These are phyloP conservation scores for Vachellia pachyceras DNA, from an alignment of 306 rosid genomes.

Conservation along the genomic window DNA sequence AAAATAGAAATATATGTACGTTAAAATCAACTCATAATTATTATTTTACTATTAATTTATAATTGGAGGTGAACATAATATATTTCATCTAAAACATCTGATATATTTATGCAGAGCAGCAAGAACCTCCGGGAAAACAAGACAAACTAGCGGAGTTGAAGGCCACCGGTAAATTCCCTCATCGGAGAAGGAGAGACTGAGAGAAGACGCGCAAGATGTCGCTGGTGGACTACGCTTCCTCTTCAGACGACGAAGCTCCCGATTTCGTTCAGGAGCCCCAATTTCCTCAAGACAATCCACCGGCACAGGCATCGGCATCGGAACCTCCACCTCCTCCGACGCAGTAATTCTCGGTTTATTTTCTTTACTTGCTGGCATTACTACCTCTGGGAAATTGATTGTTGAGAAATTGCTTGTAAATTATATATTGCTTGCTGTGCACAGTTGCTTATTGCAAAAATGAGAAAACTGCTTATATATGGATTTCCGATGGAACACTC, in stretches of 20 bases:
- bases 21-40: no score
- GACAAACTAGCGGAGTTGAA: background rate
- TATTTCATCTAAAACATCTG: no score
- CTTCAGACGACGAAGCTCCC: constrained; percentile 81
- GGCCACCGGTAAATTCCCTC: background rate
- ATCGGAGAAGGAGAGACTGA: background rate
- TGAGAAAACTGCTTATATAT: background rate
- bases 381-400: background rate
- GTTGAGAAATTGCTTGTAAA: background rate
- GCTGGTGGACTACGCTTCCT: constrained; percentile 89
- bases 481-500: background rate
- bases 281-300: constrained; percentile 28
- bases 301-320: constrained; percentile 25
- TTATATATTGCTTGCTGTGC: background rate
- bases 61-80: no score
- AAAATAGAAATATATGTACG: no score
- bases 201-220: constrained; percentile 54
- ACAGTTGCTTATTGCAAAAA: background rate
- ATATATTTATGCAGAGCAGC: no score
- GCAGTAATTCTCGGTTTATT: constrained; percentile 47
- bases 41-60: no score
- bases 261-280: constrained; percentile 51
- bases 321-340: constrained; percentile 37
- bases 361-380: background rate
- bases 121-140: background rate